A percentile compares a stretch with the other conserved stretches of the same genome.
Conservation (phyloP, 768 basidiomycete genomes). For the Cubamyces lactineus region DNA sequence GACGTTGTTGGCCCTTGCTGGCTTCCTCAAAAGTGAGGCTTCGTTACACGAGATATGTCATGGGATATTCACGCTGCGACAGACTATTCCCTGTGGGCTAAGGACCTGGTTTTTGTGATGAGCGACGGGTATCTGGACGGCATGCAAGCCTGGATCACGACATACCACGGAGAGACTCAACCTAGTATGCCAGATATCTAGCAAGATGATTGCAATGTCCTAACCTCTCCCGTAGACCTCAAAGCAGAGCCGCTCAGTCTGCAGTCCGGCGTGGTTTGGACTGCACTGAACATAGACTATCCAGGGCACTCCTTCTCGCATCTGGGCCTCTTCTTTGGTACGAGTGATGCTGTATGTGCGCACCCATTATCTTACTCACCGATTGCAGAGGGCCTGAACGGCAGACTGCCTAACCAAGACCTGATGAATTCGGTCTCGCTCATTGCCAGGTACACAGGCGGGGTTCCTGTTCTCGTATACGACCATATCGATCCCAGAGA, state of each 20-base stretch:
- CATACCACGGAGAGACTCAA: slow-evolving; percentile 75
- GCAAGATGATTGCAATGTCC: not conserved
- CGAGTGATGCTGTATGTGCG: slow-evolving; percentile 28
- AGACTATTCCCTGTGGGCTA: slow-evolving; percentile 94
- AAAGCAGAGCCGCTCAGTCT: slow-evolving; percentile 62
- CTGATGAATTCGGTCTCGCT: slow-evolving; percentile 79
- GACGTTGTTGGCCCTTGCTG: slow-evolving; percentile 82
- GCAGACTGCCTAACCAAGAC: slow-evolving; percentile 95
- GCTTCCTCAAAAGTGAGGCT: slow-evolving; percentile 75
- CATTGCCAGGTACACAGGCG: slow-evolving; percentile 72
- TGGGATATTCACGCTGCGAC: slow-evolving; percentile 3
- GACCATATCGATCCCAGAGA: slow-evolving; percentile 66
- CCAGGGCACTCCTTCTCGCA: slow-evolving; percentile 97
- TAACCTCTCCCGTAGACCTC: slow-evolving; percentile 52
- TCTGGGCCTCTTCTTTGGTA: slow-evolving; percentile 93
- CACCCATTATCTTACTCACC: not conserved
- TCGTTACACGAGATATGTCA: not conserved
- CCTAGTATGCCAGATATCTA: slow-evolving; percentile 50
- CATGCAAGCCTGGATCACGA: slow-evolving; percentile 88
- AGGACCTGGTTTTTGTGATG: slow-evolving; percentile 89
- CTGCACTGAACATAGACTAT: slow-evolving; percentile 92
- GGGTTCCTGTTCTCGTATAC: slow-evolving; percentile 80
- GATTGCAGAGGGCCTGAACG: slow-evolving; percentile 86
- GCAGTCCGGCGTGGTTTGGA: slow-evolving; percentile 92
- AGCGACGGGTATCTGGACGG: slow-evolving; percentile 90